A percentile compares a stretch with the other conserved stretches of the same genome.
Conservation (phyloP, 2,329 filamentous ascomycete species). For the Neoascochyta sp. region DNA sequence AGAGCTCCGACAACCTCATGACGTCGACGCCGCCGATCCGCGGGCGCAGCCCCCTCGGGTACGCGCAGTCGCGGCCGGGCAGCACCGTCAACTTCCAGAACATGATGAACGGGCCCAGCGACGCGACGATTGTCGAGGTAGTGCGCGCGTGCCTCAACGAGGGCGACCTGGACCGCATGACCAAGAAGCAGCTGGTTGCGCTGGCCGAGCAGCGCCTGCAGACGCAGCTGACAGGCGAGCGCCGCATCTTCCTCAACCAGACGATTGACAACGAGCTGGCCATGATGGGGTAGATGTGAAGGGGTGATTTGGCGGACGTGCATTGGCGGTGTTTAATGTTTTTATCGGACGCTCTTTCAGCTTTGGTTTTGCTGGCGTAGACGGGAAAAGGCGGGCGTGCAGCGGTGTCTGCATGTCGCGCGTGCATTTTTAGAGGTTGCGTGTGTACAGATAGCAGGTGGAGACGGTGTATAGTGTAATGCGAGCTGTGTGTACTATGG, state of each 20-base stretch:
- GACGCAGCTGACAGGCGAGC: conserved; percentile 80
- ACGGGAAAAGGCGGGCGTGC: too few species aligned
- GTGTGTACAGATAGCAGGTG: too few species aligned
- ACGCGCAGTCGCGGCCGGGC: conserved; percentile 47
- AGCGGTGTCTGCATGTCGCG: too few species aligned
- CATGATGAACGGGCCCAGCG: conserved; percentile 63
- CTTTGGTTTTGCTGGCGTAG: too few species aligned
- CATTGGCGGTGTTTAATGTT: conserved; percentile 15
- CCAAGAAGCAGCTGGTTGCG: conserved; percentile 86
- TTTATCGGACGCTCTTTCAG: conserved; percentile 1
- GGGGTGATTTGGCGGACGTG: conserved; percentile 15
- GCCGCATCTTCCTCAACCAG: conserved; percentile 82
- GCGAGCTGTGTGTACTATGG: too few species aligned
- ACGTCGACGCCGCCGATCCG: conserved; percentile 35
- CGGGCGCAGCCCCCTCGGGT: conserved; percentile 51
- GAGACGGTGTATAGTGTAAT: too few species aligned
- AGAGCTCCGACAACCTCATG: conserved; percentile 42
- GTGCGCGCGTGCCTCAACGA: conserved; percentile 79
- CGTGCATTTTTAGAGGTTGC: too few species aligned
- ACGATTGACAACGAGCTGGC: conserved; percentile 92
- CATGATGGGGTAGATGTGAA: conserved; percentile 66
- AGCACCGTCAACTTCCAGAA: conserved; percentile 60
- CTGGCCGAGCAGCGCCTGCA: conserved; percentile 91
- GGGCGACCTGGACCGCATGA: conserved; percentile 93
- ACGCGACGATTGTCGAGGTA: conserved; percentile 75